phyloP scores from a whole-genome alignment of 2,329 filamentous ascomycete genomes.

The Pseudogymnoascus sp. region DNA sequence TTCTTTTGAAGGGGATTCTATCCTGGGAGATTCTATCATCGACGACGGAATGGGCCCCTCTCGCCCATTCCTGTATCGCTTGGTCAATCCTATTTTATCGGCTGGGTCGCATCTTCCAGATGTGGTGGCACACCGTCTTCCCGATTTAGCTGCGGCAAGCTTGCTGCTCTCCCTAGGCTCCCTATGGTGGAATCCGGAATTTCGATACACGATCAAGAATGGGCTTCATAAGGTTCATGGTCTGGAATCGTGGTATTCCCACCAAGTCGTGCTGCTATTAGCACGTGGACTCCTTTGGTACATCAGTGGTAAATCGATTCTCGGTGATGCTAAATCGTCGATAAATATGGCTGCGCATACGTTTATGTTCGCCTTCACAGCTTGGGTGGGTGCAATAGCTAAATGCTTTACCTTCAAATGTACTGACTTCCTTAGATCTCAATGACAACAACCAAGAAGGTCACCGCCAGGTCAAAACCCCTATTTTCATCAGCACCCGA shows the following conservation, averaged over 20 bases:
- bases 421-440: neutral
- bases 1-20: slow-evolving; percentile 27
- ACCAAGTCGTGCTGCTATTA: slow-evolving; percentile 53
- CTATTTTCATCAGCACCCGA: neutral
- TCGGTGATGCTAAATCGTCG: slow-evolving; percentile 17
- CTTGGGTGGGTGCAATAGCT: slow-evolving; percentile 41
- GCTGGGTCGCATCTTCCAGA: neutral
- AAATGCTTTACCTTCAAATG: neutral
- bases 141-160: neutral
- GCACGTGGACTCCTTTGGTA: slow-evolving; percentile 44
- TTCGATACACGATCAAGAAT: slow-evolving; percentile 52
- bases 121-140: neutral
- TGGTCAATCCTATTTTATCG: neutral
- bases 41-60: neutral
- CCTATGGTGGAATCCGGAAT: slow-evolving; percentile 63
- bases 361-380: slow-evolving; percentile 45
- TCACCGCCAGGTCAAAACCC: neutral
- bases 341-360: slow-evolving; percentile 39
- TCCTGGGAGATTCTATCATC: neutral
- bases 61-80: neutral
- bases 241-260: slow-evolving; percentile 57
- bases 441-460: neutral
- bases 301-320: slow-evolving; percentile 18
- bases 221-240: slow-evolving; percentile 54
- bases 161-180: slow-evolving; percentile 29